phyloP scores from a whole-genome alignment of 768 basidiomycete species.

The Russula virescens region DNA sequence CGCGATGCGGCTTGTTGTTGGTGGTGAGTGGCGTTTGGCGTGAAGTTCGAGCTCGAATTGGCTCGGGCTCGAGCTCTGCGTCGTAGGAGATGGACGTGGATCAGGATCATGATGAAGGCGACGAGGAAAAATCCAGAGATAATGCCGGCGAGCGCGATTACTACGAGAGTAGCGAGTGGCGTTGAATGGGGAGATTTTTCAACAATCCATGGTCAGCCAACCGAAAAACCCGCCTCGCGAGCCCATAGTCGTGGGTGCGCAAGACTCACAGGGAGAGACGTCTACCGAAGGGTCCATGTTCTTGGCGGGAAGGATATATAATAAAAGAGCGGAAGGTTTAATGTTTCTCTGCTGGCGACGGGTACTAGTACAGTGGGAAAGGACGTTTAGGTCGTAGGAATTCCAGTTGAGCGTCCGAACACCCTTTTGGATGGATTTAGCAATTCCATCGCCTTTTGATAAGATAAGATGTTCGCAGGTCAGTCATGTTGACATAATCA shows the following conservation, averaged over 20 bases:
- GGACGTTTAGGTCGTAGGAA: too few relatives aligned
- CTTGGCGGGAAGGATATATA: background rate
- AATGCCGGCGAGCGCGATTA: slow-evolving; percentile 3
- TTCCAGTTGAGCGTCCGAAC: too few relatives aligned
- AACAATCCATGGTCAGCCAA: slow-evolving; percentile 1
- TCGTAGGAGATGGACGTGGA: slow-evolving; percentile 9
- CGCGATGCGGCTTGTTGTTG: too few relatives aligned
- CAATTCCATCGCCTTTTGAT: too few relatives aligned
- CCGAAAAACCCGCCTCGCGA: too few relatives aligned
- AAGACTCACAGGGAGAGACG: slow-evolving; percentile 16
- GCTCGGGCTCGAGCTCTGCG: background rate
- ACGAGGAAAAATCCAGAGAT: slow-evolving; percentile 9
- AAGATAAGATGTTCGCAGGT: too few relatives aligned
- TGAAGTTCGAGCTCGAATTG: background rate
- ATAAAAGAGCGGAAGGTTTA: background rate
- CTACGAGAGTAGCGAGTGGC: background rate
- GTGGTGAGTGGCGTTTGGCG: too few relatives aligned
- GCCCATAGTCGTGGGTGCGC: too few relatives aligned
- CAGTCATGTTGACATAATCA: too few relatives aligned
- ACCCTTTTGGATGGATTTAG: too few relatives aligned
- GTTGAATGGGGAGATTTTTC: too few relatives aligned
- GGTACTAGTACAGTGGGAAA: too few relatives aligned
- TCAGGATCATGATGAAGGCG: background rate
- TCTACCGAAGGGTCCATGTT: background rate
- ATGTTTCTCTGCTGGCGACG: background rate